A percentile compares a stretch with the other conserved stretches of the same genome.
These are phyloP conservation scores for Tilletia setariae DNA, from an alignment of 1,284 basidiomycete genomes.

Conservation along the genomic window DNA sequence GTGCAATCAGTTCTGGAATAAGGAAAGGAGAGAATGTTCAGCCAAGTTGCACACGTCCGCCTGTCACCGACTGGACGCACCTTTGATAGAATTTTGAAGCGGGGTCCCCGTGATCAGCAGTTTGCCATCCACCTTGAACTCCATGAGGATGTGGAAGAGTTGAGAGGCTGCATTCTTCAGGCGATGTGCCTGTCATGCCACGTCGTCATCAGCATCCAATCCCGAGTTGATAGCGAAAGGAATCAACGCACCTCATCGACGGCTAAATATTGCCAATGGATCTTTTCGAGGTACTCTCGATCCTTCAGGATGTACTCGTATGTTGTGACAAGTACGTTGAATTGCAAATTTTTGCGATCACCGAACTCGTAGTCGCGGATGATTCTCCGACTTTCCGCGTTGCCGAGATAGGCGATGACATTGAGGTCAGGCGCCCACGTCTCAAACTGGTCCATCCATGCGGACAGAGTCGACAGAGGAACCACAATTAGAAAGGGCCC, in stretches of 20 bases:
- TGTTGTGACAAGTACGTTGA: conserved; percentile 94
- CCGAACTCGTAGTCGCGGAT: conserved; percentile 81
- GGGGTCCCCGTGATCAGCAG: conserved; percentile 97
- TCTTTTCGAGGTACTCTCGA: conserved; percentile 78
- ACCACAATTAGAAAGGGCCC: conserved; percentile 98
- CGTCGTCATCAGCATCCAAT: too few species aligned
- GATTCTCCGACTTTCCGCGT: conserved; percentile 75
- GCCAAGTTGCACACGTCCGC: not conserved
- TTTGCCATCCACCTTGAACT: conserved; percentile 85
- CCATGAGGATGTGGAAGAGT: conserved; percentile 86
- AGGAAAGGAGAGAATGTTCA: conserved; percentile 3
- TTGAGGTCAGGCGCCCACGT: conserved; percentile 91
- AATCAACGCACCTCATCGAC: conserved; percentile 71
- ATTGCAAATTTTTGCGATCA: conserved; percentile 73
- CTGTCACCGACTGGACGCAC: conserved; percentile 56
- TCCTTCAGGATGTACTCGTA: conserved; percentile 99
- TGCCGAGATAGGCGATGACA: conserved; percentile 88
- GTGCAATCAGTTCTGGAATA: conserved; percentile 75
- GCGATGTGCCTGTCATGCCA: conserved; percentile 68
- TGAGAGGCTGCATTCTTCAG: conserved; percentile 97
- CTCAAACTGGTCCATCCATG: conserved; percentile 95
- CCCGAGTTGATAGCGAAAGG: too few species aligned
- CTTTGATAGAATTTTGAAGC: conserved; percentile 97
- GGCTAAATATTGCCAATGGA: conserved; percentile 98
- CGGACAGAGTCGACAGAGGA: conserved; percentile 95